A percentile compares a stretch with the other conserved stretches of the same genome.
These are phyloP conservation scores for Daldinia decipiens DNA, from an alignment of 495 filamentous ascomycete species.

Conservation along the genomic window DNA sequence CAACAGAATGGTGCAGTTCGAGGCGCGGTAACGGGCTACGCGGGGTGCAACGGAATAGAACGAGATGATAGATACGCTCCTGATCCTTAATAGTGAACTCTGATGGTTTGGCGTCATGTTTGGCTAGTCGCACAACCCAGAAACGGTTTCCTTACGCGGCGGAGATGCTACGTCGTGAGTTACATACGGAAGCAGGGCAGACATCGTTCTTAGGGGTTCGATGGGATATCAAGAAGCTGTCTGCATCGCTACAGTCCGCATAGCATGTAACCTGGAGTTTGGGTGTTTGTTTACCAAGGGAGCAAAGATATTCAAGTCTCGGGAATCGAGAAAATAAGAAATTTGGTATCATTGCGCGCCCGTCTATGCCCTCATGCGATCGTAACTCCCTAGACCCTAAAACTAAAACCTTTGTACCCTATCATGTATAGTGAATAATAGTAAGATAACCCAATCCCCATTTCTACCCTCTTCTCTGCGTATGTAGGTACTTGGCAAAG, in stretches of 20 bases:
- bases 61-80: neutral
- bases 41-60: neutral
- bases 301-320: neutral
- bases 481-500: constrained; percentile 67
- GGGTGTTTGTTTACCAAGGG: constrained; percentile 24
- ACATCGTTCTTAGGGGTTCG: neutral
- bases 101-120: neutral
- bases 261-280: constrained; percentile 14
- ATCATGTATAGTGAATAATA: neutral
- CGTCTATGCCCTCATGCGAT: constrained; percentile 5
- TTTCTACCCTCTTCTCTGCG: constrained; percentile 41
- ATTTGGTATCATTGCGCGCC: constrained; percentile 56
- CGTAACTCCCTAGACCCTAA: constrained; percentile 1
- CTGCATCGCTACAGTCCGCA: neutral
- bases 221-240: neutral
- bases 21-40: constrained; percentile 72
- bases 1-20: constrained; percentile 93
- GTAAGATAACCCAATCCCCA: neutral
- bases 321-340: constrained; percentile 39
- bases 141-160: neutral
- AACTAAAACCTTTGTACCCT: constrained; percentile 21
- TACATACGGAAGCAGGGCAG: neutral
- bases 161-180: neutral
- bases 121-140: neutral
- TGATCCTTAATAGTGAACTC: neutral